phyloP scores from a whole-genome alignment of 1,284 basidiomycete genomes.

The Cutaneotrichosporon cyanovorans region DNA sequence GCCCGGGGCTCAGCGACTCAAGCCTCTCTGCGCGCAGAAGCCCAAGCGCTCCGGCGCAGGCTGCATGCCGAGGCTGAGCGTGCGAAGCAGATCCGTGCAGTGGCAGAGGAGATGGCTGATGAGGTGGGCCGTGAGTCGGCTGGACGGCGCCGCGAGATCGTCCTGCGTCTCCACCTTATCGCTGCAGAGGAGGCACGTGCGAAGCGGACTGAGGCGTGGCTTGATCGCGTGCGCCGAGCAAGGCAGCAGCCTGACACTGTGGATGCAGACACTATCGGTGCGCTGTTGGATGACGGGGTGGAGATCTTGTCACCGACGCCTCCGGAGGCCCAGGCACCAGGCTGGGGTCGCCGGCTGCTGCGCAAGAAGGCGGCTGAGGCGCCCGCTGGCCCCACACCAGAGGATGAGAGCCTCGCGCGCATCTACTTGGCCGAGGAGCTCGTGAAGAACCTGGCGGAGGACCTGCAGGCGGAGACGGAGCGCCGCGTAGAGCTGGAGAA shows the following conservation, averaged over 20 bases:
- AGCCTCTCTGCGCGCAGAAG: constrained; percentile 50
- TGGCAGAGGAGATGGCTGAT: constrained; percentile 64
- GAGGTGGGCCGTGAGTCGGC: constrained; percentile 66
- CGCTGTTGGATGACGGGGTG: constrained; percentile 52
- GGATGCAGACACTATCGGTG: constrained; percentile 14
- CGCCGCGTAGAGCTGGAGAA: constrained; percentile 54
- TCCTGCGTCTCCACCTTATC: constrained; percentile 59
- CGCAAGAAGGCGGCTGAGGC: not conserved
- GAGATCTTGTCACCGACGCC: constrained; percentile 55
- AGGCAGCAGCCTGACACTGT: constrained; percentile 26
- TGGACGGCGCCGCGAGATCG: constrained; percentile 66
- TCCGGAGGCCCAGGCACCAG: not conserved
- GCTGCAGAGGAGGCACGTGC: constrained; percentile 56
- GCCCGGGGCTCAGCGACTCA: constrained; percentile 59
- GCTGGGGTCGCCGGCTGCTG: constrained; percentile 6
- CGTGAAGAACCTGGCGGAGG: constrained; percentile 55
- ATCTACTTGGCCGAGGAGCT: constrained; percentile 57
- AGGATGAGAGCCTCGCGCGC: constrained; percentile 49
- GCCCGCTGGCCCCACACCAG: constrained; percentile 1
- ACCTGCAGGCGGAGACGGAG: constrained; percentile 60
- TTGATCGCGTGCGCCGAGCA: constrained; percentile 36
- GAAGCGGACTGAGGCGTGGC: constrained; percentile 36
- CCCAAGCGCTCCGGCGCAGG: constrained; percentile 16
- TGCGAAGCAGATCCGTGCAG: constrained; percentile 52
- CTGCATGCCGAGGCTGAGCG: constrained; percentile 24